These are phyloP conservation scores for Bimuria novae-zelandiae DNA, from an alignment of 2,329 filamentous ascomycete species.

Conservation along the genomic window DNA sequence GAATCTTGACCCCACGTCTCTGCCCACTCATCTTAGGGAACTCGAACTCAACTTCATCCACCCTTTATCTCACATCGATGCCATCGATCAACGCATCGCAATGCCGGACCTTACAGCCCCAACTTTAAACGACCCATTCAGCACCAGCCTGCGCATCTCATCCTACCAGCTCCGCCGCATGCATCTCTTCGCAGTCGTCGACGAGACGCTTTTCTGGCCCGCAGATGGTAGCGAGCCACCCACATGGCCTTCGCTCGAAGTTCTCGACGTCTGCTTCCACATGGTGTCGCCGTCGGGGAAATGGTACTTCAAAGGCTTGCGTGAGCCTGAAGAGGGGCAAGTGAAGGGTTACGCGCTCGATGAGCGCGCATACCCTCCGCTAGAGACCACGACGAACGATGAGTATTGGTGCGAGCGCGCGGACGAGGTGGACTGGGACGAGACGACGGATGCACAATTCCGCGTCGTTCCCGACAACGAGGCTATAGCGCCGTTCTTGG, in stretches of 20 bases:
- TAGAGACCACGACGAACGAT: constrained; percentile 11
- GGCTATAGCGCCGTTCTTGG: constrained; percentile 21
- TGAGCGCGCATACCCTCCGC: constrained; percentile 12
- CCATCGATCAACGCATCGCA: neutral
- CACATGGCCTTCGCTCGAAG: constrained; percentile 17
- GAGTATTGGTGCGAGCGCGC: neutral
- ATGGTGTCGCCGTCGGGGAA: constrained; percentile 14
- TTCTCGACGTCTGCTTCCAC: constrained; percentile 12
- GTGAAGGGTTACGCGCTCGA: constrained; percentile 7
- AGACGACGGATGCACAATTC: constrained; percentile 11
- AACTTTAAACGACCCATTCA: neutral
- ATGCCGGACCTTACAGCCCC: neutral
- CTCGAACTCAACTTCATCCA: neutral
- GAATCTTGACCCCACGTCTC: neutral
- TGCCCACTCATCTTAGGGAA: neutral
- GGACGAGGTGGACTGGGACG: constrained; percentile 4
- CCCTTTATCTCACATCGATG: neutral
- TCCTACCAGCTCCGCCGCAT: constrained; percentile 1
- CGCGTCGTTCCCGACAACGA: constrained; percentile 17
- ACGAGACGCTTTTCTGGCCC: constrained; percentile 5
- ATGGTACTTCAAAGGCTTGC: constrained; percentile 21
- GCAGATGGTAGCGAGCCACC: neutral
- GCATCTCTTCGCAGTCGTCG: neutral
- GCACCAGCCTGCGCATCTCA: constrained; percentile 1
- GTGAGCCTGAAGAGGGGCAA: neutral